Evolutionary conservation across 495 filamentous ascomycete species (phyloP), one percentile per base, ranked within the genome.

Genomic region (Daldinia bambusicola): DNA sequence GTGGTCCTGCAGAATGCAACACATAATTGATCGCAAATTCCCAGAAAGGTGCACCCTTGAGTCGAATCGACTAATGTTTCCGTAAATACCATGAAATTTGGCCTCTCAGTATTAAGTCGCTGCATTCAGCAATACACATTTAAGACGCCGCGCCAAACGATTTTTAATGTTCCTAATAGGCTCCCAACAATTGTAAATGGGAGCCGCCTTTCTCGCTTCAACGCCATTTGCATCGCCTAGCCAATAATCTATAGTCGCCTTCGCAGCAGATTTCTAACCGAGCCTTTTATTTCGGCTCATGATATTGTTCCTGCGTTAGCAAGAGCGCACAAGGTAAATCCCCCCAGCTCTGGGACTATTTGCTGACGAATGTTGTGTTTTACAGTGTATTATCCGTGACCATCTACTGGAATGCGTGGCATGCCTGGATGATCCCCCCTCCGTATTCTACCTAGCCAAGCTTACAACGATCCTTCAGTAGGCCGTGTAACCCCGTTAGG

Each of bases 1-100:
- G 64, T 76, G 75, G 73, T 65, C 73, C 73, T 50, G 75, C 75
- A 77, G 71, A 76, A 74, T 77, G 73, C 75, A 77, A 77, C 75
- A 77, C 71, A 64, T 77, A 77, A 77, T 77, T 77, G 75, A 77
- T 77, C 74, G 75, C 75, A 77, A 77, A 77, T 77, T 74, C 75
- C 75, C 68, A 38, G 71, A 72, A 76, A 77, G 74, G 75, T 76
- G 73, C 74, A 77, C 62, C 75, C 67, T 72, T 75, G 61, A 77
- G 67, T 76, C 75, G 75, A 77, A 66, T 67, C 75, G 75, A 76
- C 75, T 74, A 66, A 76, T 74, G 69, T 71, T 72, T 72, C 75
- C 75, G 73, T 75, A 75, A 77, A 76, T 69, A 60, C 75, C 65
- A 75, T 74, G 65, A 72, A 61, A 50, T 63, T 63, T 68, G 73